Evolutionary conservation across 192 early-diverging fungal genomes (phyloP).

Genomic region (Rhizophagus sp.): DNA sequence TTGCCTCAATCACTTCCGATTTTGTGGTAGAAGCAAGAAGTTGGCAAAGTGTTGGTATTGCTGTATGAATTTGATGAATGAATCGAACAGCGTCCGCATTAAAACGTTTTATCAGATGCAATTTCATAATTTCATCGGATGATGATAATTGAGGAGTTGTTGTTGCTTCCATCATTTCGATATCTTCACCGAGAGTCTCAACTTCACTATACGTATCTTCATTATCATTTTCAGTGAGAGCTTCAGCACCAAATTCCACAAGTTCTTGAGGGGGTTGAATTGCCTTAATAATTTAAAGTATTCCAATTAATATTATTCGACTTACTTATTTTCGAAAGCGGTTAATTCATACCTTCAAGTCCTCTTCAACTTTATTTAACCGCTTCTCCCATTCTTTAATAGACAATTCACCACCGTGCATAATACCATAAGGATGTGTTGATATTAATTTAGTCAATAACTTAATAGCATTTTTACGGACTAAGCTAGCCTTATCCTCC

Average conservation of each 20-base stretch:
- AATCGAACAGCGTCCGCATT: constrained; percentile 90
- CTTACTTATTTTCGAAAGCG: not conserved
- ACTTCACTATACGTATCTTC: constrained; percentile 34
- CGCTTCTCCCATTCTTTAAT: constrained; percentile 68
- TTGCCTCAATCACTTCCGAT: constrained; percentile 91
- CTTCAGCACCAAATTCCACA: constrained; percentile 13
- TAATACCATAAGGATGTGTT: constrained; percentile 84
- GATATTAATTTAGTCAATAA: constrained; percentile 77
- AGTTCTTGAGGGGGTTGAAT: constrained; percentile 39
- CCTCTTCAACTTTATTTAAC: constrained; percentile 60
- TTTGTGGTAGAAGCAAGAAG: constrained; percentile 89
- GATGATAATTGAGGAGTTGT: constrained; percentile 36
- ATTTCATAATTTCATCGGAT: constrained; percentile 50
- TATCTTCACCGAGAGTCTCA: constrained; percentile 37
- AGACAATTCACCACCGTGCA: constrained; percentile 79
- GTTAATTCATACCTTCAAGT: constrained; percentile 58
- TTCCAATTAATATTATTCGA: not conserved
- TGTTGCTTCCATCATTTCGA: constrained; percentile 34
- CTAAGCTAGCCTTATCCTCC: constrained; percentile 87
- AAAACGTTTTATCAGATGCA: constrained; percentile 64
- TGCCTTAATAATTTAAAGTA: constrained; percentile 18
- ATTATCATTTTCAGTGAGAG: not conserved
- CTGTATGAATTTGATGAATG: constrained; percentile 75
- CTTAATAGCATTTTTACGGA: constrained; percentile 90
- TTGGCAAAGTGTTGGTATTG: constrained; percentile 76